A percentile compares a stretch with the other conserved stretches of the same genome.
phyloP scores from a whole-genome alignment of 2,329 filamentous ascomycete species.

The Arthrobotrys entomopaga region DNA sequence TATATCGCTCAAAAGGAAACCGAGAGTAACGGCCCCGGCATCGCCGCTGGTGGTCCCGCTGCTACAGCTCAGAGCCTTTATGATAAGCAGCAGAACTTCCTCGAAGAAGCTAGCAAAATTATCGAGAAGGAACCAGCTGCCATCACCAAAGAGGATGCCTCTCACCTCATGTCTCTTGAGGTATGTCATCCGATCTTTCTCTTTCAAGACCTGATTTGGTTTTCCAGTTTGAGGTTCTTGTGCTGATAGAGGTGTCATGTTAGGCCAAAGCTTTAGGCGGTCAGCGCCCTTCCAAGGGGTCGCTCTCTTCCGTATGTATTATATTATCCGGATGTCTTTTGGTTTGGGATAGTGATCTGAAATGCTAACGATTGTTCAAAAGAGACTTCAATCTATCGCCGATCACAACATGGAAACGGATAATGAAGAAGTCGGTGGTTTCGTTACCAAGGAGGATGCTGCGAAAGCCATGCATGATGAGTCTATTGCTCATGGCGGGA shows the following conservation, averaged over 20 bases:
- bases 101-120: constrained; percentile 59
- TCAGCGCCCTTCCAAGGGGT: constrained; percentile 32
- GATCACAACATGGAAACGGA: constrained; percentile 32
- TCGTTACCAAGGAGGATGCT: constrained; percentile 28
- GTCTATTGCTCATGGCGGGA: constrained; percentile 22
- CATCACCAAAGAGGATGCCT: constrained; percentile 61
- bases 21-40: constrained; percentile 59
- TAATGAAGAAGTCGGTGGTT: constrained; percentile 14
- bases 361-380: neutral
- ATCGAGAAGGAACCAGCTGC: constrained; percentile 59
- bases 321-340: neutral
- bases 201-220: neutral
- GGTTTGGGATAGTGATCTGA: neutral
- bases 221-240: neutral
- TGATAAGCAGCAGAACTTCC: constrained; percentile 61
- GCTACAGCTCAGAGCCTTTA: constrained; percentile 61
- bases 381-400: constrained; percentile 40
- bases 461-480: constrained; percentile 41
- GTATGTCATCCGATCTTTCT: constrained; percentile 37
- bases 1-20: constrained; percentile 58
- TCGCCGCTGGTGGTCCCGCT: constrained; percentile 60
- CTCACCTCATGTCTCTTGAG: constrained; percentile 59
- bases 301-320: constrained; percentile 24
- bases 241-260: neutral
- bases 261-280: constrained; percentile 41